Evolutionary conservation across 257 asterid genomes (phyloP).

Genomic region (Coffea eugenioides): DNA sequence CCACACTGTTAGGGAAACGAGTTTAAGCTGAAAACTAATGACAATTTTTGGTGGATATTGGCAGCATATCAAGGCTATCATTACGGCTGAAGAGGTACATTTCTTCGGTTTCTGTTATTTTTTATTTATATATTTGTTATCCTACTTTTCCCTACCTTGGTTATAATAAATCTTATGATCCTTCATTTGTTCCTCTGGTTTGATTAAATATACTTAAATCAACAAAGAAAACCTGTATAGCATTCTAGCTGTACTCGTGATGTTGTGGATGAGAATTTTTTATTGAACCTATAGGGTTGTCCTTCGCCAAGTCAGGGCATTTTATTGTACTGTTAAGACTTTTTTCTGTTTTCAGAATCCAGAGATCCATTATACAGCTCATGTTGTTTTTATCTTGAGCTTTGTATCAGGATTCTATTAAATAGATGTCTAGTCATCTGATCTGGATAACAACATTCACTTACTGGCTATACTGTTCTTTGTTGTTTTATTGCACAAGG

Average conservation of each 20-base stretch:
- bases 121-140: not conserved
- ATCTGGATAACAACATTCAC: not conserved
- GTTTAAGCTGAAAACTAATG: not conserved
- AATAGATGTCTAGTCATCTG: not conserved
- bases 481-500: not conserved
- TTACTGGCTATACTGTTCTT: not conserved
- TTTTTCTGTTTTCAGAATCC: too few relatives aligned
- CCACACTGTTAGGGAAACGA: not conserved
- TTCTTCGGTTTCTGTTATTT: not conserved
- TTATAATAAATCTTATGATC: not conserved
- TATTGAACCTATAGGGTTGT: too few relatives aligned
- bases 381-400: not conserved
- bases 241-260: not conserved
- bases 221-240: not conserved
- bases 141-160: not conserved
- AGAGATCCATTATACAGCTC: not conserved
- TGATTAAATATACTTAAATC: not conserved
- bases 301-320: not conserved
- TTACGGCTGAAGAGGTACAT: slow-evolving; percentile 84
- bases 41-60: slow-evolving; percentile 14
- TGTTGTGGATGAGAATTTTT: not conserved
- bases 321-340: not conserved
- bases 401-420: too few relatives aligned
- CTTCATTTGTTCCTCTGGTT: not conserved
- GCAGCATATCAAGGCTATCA: slow-evolving; percentile 97